A percentile compares a stretch with the other conserved stretches of the same genome.
phyloP scores from a whole-genome alignment of 73 alveolate genomes.

The Loxodes magnus region DNA sequence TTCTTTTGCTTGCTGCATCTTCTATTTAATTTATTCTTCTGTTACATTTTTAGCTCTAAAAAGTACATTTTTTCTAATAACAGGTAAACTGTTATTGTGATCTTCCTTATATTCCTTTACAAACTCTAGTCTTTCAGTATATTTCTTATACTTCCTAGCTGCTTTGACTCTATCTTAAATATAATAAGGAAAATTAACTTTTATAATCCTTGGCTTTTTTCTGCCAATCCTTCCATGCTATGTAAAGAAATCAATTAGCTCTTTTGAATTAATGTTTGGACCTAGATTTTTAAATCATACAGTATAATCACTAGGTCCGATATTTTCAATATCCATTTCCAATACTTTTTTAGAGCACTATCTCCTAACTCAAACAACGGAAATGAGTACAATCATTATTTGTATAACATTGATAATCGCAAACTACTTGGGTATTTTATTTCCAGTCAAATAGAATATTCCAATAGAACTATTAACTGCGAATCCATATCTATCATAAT shows the following conservation, averaged over 20 bases:
- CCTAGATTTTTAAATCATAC: constrained; percentile 20
- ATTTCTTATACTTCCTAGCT: neutral
- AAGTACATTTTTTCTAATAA: neutral
- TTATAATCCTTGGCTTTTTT: constrained; percentile 6
- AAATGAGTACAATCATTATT: neutral
- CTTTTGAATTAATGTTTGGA: constrained; percentile 2
- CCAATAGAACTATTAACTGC: no score
- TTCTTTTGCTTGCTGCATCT: neutral
- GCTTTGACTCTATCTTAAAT: neutral
- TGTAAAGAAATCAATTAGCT: constrained; percentile 19
- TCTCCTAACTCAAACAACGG: neutral
- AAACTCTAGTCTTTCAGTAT: neutral
- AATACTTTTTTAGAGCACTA: neutral
- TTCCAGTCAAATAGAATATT: neutral
- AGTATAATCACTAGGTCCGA: constrained; percentile 38
- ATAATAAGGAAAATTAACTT: constrained; percentile 24
- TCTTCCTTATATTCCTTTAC: constrained; percentile 7
- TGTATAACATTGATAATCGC: neutral
- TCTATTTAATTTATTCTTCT: neutral
- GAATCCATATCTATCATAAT: no score
- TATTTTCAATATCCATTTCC: constrained; percentile 15
- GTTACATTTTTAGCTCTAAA: neutral
- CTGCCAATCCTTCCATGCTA: constrained; percentile 1
- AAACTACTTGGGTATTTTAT: neutral
- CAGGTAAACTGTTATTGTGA: neutral